These are phyloP conservation scores for Wickerhamomyces ciferrii DNA, from an alignment of 805 yeast genomes.

Conservation along the genomic window DNA sequence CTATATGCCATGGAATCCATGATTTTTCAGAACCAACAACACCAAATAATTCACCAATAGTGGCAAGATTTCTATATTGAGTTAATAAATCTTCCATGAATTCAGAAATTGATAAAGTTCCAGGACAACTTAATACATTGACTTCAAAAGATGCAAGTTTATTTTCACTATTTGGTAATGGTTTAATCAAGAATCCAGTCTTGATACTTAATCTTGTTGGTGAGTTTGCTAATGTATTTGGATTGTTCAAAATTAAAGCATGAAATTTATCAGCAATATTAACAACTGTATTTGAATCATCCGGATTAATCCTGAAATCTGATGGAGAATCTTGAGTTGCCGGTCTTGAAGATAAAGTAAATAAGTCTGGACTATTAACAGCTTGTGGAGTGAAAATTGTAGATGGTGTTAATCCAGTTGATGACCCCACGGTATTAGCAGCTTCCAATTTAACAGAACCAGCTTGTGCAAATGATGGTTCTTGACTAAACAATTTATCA, in stretches of 20 bases:
- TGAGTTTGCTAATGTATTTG: conserved; percentile 65
- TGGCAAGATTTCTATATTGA: conserved; percentile 57
- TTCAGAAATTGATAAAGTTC: conserved; percentile 50
- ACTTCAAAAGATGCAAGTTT: conserved; percentile 46
- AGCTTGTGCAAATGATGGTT: conserved; percentile 9
- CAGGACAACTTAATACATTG: conserved; percentile 68
- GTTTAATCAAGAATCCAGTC: conserved; percentile 61
- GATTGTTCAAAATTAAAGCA: conserved; percentile 52
- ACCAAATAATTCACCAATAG: conserved; percentile 30
- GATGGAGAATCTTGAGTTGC: conserved; percentile 14
- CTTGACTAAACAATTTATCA: conserved; percentile 26
- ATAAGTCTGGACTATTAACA: conserved; percentile 21
- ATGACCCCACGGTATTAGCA: conserved; percentile 20
- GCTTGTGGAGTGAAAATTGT: conserved; percentile 21
- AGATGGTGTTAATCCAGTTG: conserved; percentile 22
- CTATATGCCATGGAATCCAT: conserved; percentile 68
- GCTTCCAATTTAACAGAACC: conserved; percentile 4
- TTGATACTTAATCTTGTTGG: conserved; percentile 66
- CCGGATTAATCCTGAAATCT: conserved; percentile 4
- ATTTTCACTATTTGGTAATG: conserved; percentile 22
- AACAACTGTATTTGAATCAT: conserved; percentile 28
- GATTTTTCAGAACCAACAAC: conserved; percentile 28
- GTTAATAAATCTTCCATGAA: conserved; percentile 49
- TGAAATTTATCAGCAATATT: conserved; percentile 47
- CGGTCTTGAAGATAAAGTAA: conserved; percentile 9